These are phyloP conservation scores for Pichia paraexigua DNA, from an alignment of 805 yeast genomes.

Conservation along the genomic window DNA sequence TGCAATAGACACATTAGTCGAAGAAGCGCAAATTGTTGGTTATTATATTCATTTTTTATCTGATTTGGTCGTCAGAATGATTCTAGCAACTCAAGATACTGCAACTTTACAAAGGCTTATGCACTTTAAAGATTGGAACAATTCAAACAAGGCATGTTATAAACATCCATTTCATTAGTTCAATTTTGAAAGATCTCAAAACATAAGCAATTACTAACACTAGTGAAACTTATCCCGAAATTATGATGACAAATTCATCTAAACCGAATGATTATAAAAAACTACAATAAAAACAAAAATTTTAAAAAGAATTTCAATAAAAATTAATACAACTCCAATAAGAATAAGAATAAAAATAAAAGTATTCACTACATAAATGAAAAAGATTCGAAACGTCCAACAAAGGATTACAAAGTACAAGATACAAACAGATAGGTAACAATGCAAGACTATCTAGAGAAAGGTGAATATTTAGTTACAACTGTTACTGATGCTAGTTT, in stretches of 20 bases:
- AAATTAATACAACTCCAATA: too few species aligned
- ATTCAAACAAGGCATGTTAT: not conserved
- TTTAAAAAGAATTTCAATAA: not conserved
- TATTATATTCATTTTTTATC: not conserved
- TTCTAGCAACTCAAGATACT: not conserved
- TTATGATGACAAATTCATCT: not conserved
- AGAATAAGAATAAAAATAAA: too few species aligned
- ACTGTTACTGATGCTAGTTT: conserved; percentile 4
- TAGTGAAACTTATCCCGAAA: not conserved
- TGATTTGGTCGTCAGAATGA: not conserved
- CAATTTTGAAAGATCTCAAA: not conserved
- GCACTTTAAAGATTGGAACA: not conserved
- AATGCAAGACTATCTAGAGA: not conserved
- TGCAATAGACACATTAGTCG: not conserved
- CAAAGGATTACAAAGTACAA: conserved; percentile 3
- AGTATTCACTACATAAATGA: not conserved
- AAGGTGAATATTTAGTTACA: not conserved
- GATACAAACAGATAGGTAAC: conserved; percentile 1
- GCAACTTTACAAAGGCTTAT: not conserved
- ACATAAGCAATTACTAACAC: not conserved
- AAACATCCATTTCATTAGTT: not conserved
- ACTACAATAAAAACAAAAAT: too few species aligned
- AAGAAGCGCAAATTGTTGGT: not conserved
- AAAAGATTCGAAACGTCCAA: not conserved
- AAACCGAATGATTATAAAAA: not conserved